Conservation (phyloP, 2,329 filamentous ascomycete genomes). For the Stromatinia cepivora region DNA sequence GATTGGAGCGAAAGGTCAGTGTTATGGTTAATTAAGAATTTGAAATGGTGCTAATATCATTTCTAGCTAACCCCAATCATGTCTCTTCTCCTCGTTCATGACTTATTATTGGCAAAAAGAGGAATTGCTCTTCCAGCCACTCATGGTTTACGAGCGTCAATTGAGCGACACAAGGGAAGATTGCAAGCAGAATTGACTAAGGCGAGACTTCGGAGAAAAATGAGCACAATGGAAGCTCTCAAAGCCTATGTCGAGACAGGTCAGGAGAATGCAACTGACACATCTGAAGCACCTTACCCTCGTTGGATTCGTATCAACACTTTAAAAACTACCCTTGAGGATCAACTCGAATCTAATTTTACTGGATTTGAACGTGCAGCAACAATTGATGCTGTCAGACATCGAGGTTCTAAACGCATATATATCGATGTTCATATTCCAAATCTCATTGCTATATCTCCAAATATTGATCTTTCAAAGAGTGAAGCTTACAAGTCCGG, state of each 20-base stretch:
- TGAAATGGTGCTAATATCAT: slow-evolving; percentile 16
- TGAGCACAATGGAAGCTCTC: slow-evolving; percentile 66
- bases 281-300: slow-evolving; percentile 57
- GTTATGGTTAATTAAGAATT: not conserved
- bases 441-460: slow-evolving; percentile 76
- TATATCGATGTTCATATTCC: slow-evolving; percentile 81
- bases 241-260: slow-evolving; percentile 56
- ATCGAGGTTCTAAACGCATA: slow-evolving; percentile 51
- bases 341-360: slow-evolving; percentile 77
- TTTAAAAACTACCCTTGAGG: slow-evolving; percentile 67
- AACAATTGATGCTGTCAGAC: slow-evolving; percentile 58
- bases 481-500: slow-evolving; percentile 73
- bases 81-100: slow-evolving; percentile 80
- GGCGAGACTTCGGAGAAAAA: slow-evolving; percentile 69
- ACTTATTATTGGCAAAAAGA: slow-evolving; percentile 76
- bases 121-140: slow-evolving; percentile 79
- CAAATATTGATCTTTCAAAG: slow-evolving; percentile 69
- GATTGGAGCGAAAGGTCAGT: slow-evolving; percentile 78
- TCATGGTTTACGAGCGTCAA: slow-evolving; percentile 73
- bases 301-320: slow-evolving; percentile 91
- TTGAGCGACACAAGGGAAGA: slow-evolving; percentile 80
- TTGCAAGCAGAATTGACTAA: slow-evolving; percentile 81
- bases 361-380: slow-evolving; percentile 57
- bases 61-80: slow-evolving; percentile 75
- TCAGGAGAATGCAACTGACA: slow-evolving; percentile 46